Evolutionary conservation across 2,329 filamentous ascomycete species (phyloP).

Genomic region (Tolypocladium tropicale): DNA sequence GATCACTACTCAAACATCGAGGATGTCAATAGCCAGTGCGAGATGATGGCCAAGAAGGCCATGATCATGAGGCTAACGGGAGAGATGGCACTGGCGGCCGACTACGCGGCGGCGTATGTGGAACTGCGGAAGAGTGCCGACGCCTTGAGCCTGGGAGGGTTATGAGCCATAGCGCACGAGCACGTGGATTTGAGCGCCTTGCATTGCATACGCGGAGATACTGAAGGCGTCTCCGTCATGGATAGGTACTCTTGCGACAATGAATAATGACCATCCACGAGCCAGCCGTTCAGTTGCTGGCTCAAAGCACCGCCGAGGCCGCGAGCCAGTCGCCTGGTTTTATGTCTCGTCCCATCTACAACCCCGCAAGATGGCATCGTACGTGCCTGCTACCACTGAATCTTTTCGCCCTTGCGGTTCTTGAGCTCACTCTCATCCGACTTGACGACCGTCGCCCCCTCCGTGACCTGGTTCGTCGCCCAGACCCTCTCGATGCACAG

Average conservation of each 20-base stretch:
- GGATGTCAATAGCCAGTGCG: constrained; percentile 57
- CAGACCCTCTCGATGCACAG: constrained; percentile 78
- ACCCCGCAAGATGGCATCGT: background rate
- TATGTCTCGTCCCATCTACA: background rate
- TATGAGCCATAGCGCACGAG: background rate
- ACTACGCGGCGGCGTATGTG: constrained; percentile 56
- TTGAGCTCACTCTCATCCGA: constrained; percentile 18
- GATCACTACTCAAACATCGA: constrained; percentile 56
- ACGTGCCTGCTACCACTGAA: constrained; percentile 21
- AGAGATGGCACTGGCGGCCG: constrained; percentile 52
- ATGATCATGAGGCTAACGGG: constrained; percentile 62
- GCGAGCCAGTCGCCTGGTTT: background rate
- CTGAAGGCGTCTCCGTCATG: background rate
- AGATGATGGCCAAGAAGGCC: constrained; percentile 75
- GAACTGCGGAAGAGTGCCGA: constrained; percentile 37
- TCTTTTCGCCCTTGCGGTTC: constrained; percentile 25
- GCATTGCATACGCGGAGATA: background rate
- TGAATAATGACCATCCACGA: background rate
- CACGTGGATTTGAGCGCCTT: background rate
- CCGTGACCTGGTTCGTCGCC: constrained; percentile 60
- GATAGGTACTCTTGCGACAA: background rate
- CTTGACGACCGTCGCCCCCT: constrained; percentile 10
- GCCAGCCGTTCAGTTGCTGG: background rate
- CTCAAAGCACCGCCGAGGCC: background rate
- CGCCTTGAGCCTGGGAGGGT: constrained; percentile 14